Conservation (phyloP, 176 grass and related monocot genomes). For the Rhynchospora tenuis region DNA sequence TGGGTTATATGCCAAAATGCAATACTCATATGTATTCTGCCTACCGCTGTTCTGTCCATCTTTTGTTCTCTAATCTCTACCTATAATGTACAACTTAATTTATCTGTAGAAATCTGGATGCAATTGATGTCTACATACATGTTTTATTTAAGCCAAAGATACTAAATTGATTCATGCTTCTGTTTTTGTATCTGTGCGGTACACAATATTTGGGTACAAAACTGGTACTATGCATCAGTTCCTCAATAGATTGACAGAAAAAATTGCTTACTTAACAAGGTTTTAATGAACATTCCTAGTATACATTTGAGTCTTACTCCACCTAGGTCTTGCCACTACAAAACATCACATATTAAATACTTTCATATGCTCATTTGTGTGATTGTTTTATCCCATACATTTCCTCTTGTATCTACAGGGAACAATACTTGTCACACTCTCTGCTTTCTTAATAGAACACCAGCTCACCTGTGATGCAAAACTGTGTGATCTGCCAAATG, state of each 20-base stretch:
- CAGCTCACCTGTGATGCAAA: slow-evolving; percentile 12
- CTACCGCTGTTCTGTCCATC: not conserved
- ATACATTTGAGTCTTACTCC: not conserved
- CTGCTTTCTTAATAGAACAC: slow-evolving; percentile 37
- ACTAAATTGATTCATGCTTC: not conserved
- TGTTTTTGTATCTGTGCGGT: not conserved
- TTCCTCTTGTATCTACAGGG: slow-evolving; percentile 27
- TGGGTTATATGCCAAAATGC: not conserved
- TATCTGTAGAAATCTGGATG: not conserved
- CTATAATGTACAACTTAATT: not conserved
- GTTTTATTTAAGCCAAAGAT: not conserved
- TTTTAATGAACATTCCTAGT: not conserved
- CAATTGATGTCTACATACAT: not conserved
- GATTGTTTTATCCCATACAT: not conserved
- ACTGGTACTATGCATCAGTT: not conserved
- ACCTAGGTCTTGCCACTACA: not conserved
- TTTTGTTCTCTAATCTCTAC: not conserved
- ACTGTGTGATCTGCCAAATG: slow-evolving; percentile 6
- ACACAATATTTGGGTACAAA: not conserved
- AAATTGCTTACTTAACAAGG: not conserved
- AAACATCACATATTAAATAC: not conserved
- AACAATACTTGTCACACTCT: slow-evolving; percentile 44
- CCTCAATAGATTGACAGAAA: not conserved
- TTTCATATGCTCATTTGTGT: not conserved
- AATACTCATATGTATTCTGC: not conserved